A percentile compares a stretch with the other conserved stretches of the same genome.
Conservation (phyloP, 1,139 yeast genomes). For the Candida sanyaensis region DNA sequence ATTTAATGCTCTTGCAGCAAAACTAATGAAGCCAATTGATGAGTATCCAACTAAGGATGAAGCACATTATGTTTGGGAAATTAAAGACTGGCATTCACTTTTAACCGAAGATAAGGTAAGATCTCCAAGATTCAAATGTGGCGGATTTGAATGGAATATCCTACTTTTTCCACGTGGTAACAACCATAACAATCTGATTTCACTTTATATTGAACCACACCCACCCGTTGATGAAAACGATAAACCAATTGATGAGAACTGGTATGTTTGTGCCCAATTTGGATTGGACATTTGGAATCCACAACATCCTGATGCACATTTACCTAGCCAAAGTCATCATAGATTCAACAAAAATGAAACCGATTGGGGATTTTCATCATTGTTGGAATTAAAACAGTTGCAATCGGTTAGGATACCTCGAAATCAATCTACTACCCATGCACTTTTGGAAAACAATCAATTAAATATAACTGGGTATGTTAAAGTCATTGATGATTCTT, state of each 20-base stretch:
- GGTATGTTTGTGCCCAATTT: slow-evolving; percentile 93
- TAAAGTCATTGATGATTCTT: slow-evolving; percentile 75
- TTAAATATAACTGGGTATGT: slow-evolving; percentile 78
- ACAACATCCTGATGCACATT: slow-evolving; percentile 58
- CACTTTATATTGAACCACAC: slow-evolving; percentile 66
- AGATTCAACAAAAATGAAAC: slow-evolving; percentile 75
- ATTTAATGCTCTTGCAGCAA: slow-evolving; percentile 27
- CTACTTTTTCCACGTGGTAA: slow-evolving; percentile 80
- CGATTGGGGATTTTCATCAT: slow-evolving; percentile 95
- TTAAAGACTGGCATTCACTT: slow-evolving; percentile 57
- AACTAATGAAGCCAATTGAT: slow-evolving; percentile 43
- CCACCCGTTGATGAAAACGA: slow-evolving; percentile 37
- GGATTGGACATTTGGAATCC: slow-evolving; percentile 88
- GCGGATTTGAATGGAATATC: slow-evolving; percentile 73
- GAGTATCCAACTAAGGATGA: slow-evolving; percentile 45
- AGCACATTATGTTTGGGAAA: slow-evolving; percentile 69
- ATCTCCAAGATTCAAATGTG: slow-evolving; percentile 57
- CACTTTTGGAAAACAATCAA: slow-evolving; percentile 55
- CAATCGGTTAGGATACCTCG: slow-evolving; percentile 16
- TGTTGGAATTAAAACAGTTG: slow-evolving; percentile 61
- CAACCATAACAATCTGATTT: slow-evolving; percentile 46
- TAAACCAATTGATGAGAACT: slow-evolving; percentile 41
- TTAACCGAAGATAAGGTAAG: slow-evolving; percentile 55
- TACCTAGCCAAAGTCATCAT: slow-evolving; percentile 73
- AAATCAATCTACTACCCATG: slow-evolving; percentile 14